Percentiles rank a stretch among this genome's conserved stretches.
Conservation (phyloP, 2,329 filamentous ascomycete species). For the Aspergillus viridinutans region DNA sequence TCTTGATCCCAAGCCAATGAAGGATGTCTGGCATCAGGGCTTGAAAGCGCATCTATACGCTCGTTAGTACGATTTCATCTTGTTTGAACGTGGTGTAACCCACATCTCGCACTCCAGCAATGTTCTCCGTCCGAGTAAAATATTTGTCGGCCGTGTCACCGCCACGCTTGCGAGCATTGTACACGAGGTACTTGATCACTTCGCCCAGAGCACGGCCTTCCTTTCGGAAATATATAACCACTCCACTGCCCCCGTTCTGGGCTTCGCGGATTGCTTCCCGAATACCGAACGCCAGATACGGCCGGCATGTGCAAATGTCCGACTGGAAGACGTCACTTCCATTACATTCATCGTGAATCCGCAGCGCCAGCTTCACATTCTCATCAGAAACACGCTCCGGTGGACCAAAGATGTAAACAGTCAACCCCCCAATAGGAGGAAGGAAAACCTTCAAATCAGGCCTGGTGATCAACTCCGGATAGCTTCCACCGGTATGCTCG, state of each 20-base stretch:
- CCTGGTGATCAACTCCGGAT: constrained; percentile 92
- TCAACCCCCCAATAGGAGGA: constrained; percentile 90
- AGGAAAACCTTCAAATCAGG: constrained; percentile 93
- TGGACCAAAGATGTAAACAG: constrained; percentile 95
- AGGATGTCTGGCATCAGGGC: constrained; percentile 96
- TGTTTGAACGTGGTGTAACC: background rate
- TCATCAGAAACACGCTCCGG: constrained; percentile 90
- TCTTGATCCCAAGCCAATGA: constrained; percentile 96
- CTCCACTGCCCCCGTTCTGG: constrained; percentile 85
- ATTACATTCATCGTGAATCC: constrained; percentile 88
- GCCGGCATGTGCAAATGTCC: constrained; percentile 90
- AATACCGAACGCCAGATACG: constrained; percentile 94
- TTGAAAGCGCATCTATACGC: constrained; percentile 82
- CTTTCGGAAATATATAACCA: constrained; percentile 98
- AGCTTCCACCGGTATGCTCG: constrained; percentile 92
- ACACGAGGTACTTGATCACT: constrained; percentile 82
- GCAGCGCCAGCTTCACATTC: constrained; percentile 71
- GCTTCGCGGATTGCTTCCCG: constrained; percentile 97
- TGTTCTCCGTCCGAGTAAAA: constrained; percentile 96
- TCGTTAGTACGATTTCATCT: constrained; percentile 6
- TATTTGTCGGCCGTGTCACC: constrained; percentile 53
- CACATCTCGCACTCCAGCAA: constrained; percentile 81
- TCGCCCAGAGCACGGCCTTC: constrained; percentile 92
- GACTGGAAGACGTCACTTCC: constrained; percentile 97
- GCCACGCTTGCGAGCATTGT: constrained; percentile 46